Percentiles rank a stretch among this genome's conserved stretches.
Evolutionary conservation across 2,329 filamentous ascomycete species (phyloP).

Genomic region (Ascocoryne sarcoides): DNA sequence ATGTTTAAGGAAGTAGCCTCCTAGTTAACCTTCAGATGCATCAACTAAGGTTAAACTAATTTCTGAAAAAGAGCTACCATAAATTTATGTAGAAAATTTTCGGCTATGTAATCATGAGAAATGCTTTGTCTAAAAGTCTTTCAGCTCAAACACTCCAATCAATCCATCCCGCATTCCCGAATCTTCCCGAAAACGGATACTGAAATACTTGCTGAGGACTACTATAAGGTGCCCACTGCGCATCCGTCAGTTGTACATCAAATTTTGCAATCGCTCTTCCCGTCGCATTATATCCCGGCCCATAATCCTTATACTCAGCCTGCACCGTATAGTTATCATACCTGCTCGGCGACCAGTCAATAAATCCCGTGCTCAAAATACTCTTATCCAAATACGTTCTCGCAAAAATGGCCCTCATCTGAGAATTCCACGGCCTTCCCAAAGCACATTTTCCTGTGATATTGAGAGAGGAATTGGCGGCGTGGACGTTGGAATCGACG

Average conservation of each 20-base stretch:
- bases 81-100: too few relatives aligned
- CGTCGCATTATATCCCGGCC: constrained; percentile 42
- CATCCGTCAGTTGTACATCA: constrained; percentile 14
- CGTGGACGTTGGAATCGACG: constrained; percentile 42
- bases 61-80: too few relatives aligned
- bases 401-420: constrained; percentile 43
- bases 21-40: too few relatives aligned
- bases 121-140: too few relatives aligned
- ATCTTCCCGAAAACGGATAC: constrained; percentile 11
- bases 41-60: too few relatives aligned
- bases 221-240: constrained; percentile 12
- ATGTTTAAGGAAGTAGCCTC: too few relatives aligned
- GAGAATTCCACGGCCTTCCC: constrained; percentile 45
- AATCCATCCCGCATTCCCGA: constrained; percentile 20
- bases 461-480: constrained; percentile 39
- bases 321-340: constrained; percentile 36
- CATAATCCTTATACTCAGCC: constrained; percentile 43
- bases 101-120: too few relatives aligned
- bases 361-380: constrained; percentile 41
- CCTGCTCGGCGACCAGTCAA: constrained; percentile 34
- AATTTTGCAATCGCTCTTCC: constrained; percentile 27
- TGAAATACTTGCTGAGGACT: constrained; percentile 18
- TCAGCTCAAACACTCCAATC: constrained; percentile 16
- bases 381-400: constrained; percentile 41
- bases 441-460: constrained; percentile 38